These are phyloP conservation scores for Sclerotinia trifoliorum DNA, from an alignment of 2,329 filamentous ascomycete species.

Conservation along the genomic window DNA sequence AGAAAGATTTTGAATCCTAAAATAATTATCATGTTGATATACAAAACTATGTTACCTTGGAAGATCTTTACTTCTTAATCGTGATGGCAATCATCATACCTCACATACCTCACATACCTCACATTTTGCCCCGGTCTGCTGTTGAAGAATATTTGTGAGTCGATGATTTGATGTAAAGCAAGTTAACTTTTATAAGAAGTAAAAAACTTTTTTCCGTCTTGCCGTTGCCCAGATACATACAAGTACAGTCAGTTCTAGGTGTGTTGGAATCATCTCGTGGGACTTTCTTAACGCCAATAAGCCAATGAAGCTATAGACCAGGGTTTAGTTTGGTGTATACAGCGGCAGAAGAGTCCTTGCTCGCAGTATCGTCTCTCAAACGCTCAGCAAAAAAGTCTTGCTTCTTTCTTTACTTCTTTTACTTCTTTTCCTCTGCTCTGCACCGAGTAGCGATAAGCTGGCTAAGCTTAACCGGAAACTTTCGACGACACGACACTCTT, in stretches of 20 bases:
- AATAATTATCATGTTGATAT: background rate
- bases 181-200: background rate
- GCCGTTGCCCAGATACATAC: constrained; percentile 8
- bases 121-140: background rate
- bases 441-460: constrained; percentile 6
- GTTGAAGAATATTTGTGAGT: background rate
- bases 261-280: constrained; percentile 6
- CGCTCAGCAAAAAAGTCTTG: background rate
- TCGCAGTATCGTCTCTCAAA: background rate
- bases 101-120: background rate
- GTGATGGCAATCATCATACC: background rate
- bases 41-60: background rate
- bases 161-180: background rate
- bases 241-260: background rate
- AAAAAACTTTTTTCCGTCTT: background rate
- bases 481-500: background rate
- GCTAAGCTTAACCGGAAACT: background rate
- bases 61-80: background rate
- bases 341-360: background rate
- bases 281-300: constrained; percentile 13
- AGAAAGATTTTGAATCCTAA: background rate
- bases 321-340: background rate
- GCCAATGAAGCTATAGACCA: constrained; percentile 5
- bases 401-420: too few relatives aligned
- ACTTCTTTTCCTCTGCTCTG: background rate